Base-by-base conservation (phyloP, 805 yeast genomes). In the Metschnikowia santaceciliae region DNA sequence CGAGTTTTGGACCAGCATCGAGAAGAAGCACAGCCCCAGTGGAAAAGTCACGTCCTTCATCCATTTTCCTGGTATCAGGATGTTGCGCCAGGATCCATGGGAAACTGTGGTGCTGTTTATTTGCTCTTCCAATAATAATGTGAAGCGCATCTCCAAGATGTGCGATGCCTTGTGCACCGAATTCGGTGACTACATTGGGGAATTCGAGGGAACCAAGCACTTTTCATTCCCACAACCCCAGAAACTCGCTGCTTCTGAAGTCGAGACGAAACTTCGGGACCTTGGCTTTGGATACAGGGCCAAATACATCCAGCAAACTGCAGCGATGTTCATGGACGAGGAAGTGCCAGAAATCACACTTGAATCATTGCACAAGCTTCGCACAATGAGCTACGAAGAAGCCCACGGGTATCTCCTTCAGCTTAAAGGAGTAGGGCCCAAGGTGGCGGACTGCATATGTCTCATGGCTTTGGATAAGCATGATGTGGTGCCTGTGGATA, bases 401-500 rank as follows among this genome's bases (percentile, higher is more conserved):
- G 83, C 84, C 1, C 86, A 83, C 54, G 72, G 75, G 6, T 81
- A 77, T 45, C 69, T 94, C 39, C 72, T 86, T 55, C 75, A 79
- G 54, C 85, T 87, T 58, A 74, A 79, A 3, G 99, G 99, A 0
- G 97, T 94, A 0, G 99, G 99, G 0, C 98, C 98, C 0, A 94
- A 94, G 69, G 98, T 94, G 1, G 97, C 99, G 0, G 99, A 94
- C 60, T 94, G 99, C 66, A 94, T 94, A 14, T 84, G 95, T 56
- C 72, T 94, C 42, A 92, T 94, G 97, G 84, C 94, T 2, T 73
- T 92, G 53, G 92, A 87, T 60, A 85, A 88, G 64, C 89, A 87
- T 61, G 89, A 85, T 50, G 80, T 89, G 10, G 97, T 94, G 3
- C 99, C 99, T 0, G 88, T 94, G 1, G 99, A 94, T 66, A 95